A percentile compares a stretch with the other conserved stretches of the same genome.
phyloP scores from a whole-genome alignment of 2,329 filamentous ascomycete species.

The Ascochyta fabae region DNA sequence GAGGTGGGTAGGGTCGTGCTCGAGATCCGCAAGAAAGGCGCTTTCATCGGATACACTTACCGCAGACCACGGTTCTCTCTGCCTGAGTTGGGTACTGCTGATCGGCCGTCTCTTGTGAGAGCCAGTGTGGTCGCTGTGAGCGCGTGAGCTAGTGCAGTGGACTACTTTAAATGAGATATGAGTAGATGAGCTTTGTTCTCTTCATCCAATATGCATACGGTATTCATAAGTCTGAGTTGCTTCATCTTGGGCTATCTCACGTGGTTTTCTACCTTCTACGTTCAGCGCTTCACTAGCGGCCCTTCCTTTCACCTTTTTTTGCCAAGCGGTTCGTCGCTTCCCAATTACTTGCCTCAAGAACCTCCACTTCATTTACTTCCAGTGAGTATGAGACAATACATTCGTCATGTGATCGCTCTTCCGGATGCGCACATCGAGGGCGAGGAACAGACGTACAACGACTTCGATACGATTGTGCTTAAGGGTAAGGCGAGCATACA shows the following conservation, averaged over 20 bases:
- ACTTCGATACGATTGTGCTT: background rate
- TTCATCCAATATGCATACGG: background rate
- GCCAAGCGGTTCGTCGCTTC: background rate
- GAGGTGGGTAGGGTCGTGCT: conserved; percentile 71
- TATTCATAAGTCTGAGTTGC: too few relatives aligned
- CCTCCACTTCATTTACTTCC: background rate
- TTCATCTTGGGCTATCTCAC: too few relatives aligned
- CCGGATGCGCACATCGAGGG: background rate
- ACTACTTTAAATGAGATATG: background rate
- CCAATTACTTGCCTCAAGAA: background rate
- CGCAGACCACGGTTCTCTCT: conserved; percentile 56
- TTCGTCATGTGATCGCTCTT: conserved; percentile 1
- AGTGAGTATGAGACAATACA: background rate
- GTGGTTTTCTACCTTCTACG: background rate
- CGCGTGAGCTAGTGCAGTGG: conserved; percentile 7
- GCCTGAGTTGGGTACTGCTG: conserved; percentile 34
- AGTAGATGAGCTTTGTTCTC: background rate
- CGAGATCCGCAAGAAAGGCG: conserved; percentile 78
- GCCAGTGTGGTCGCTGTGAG: conserved; percentile 17
- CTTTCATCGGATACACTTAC: conserved; percentile 92
- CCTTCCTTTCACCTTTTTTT: background rate
- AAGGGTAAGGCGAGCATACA: background rate
- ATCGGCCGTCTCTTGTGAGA: background rate
- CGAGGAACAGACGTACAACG: background rate
- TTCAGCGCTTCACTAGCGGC: background rate